Conservation (phyloP, 345 rosid species). For the Rubroshorea leprosula region DNA sequence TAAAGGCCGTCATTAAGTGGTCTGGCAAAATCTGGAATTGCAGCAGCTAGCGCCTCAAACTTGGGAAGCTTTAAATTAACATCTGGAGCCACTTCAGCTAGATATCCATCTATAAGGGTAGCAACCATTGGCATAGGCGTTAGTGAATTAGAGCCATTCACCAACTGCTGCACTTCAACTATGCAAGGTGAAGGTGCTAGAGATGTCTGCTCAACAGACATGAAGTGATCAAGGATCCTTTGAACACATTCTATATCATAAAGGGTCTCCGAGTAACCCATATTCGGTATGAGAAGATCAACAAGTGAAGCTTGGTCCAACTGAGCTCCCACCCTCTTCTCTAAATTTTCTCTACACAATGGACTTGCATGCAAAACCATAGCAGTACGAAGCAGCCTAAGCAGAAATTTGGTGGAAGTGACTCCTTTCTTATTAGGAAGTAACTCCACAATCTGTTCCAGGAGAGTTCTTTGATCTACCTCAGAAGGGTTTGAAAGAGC, state of each 20-base stretch:
- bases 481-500: conserved; percentile 30
- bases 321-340: conserved; percentile 50
- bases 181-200: conserved; percentile 33
- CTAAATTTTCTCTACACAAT: conserved; percentile 47
- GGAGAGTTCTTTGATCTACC: conserved; percentile 40
- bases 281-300: conserved; percentile 59
- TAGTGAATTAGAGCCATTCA: conserved; percentile 29
- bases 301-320: conserved; percentile 58
- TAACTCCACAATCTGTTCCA: conserved; percentile 56
- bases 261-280: conserved; percentile 54
- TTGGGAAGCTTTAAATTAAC: conserved; percentile 55
- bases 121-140: conserved; percentile 53
- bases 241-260: conserved; percentile 60
- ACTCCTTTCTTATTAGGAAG: conserved; percentile 58
- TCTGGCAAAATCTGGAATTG: conserved; percentile 63
- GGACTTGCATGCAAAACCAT: conserved; percentile 50
- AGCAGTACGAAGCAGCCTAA: conserved; percentile 54
- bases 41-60: conserved; percentile 58
- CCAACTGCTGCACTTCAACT: conserved; percentile 38
- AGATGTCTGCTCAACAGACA: conserved; percentile 32
- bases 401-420: conserved; percentile 54
- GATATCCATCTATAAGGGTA: conserved; percentile 51
- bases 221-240: conserved; percentile 63
- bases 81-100: conserved; percentile 71
- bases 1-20: conserved; percentile 65